Base-by-base conservation (phyloP, 495 filamentous ascomycete species). In the Hyaloscypha finlandica region DNA sequence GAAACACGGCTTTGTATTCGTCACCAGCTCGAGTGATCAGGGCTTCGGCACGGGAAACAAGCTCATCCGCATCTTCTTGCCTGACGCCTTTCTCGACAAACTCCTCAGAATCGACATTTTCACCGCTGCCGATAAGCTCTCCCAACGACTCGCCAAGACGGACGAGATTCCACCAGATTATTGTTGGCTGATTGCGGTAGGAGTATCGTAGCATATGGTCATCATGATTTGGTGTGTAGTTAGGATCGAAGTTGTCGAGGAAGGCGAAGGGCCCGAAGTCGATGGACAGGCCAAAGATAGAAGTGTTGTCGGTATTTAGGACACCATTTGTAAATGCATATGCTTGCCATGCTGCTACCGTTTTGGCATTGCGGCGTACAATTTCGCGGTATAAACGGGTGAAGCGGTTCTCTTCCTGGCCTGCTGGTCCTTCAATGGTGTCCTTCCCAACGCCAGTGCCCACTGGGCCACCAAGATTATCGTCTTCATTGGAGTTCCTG, bases 241-340 rank as follows among this genome's bases (percentile, higher is more conserved):
- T 80, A 0, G 95, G 95, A 74, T 97, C 93, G 74, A 98, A 98
- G 70, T 90, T 93, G 75, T 97, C 91, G 81, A 99, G 89, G 63
- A 74, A 74, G 25, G 95, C 94, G 73, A 98, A 99, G 0, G 95
- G 95, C 0, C 95, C 95, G 72, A 91, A 99, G 78, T 99, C 95
- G 25, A 99, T 89, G 1, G 89, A 92, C 0, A 99, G 77, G 8
- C 95, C 95, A 42, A 89, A 88, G 61, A 99, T 84, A 5, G 92
- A 96, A 0, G 94, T 99, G 74, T 99, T 99, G 75, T 99, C 95
- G 0, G 95, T 97, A 72, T 97, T 94, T 37, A 99, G 81, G 25
- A 99, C 95, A 20, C 95, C 95, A 73, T 99, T 99, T 84, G 94
- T 97, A 78, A 99, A 99, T 14, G 91, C 95, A 77, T 97, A 97